These are phyloP conservation scores for Phaeotremella fagi DNA, from an alignment of 768 basidiomycete genomes.

Conservation along the genomic window DNA sequence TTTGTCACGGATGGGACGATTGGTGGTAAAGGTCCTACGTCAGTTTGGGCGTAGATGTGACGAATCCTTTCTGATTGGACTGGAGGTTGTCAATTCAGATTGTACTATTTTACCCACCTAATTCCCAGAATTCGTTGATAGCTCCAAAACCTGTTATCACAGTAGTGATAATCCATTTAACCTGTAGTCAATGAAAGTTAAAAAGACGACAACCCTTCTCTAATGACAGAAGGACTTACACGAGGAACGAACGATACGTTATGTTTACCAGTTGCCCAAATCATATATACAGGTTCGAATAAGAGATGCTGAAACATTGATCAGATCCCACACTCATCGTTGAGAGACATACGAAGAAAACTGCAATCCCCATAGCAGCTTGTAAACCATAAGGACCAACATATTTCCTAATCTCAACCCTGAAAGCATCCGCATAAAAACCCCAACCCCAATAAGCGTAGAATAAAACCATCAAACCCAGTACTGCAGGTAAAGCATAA, in stretches of 20 bases:
- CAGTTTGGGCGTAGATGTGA: constrained; percentile 20
- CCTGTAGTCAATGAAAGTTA: constrained; percentile 1
- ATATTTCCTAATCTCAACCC: constrained; percentile 3
- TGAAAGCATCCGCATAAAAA: constrained; percentile 14
- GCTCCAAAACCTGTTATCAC: constrained; percentile 8
- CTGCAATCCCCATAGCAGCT: constrained; percentile 1
- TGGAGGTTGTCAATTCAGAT: background rate
- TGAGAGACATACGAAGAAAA: constrained; percentile 14
- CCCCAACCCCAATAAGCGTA: constrained; percentile 22
- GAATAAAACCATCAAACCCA: constrained; percentile 9
- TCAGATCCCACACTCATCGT: no score
- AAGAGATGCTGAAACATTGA: constrained; percentile 6
- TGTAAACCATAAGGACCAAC: constrained; percentile 13
- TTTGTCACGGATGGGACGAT: constrained; percentile 5
- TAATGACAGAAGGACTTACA: constrained; percentile 1
- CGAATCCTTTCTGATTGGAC: constrained; percentile 23
- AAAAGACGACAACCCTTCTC: background rate
- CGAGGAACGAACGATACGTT: constrained; percentile 1
- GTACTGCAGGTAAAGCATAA: constrained; percentile 4
- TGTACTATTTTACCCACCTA: constrained; percentile 7
- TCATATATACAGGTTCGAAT: constrained; percentile 12
- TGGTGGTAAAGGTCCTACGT: constrained; percentile 18
- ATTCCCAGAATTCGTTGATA: constrained; percentile 23
- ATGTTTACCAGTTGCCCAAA: constrained; percentile 11
- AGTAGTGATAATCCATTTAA: constrained; percentile 23